These are phyloP conservation scores for Penicillium taxi DNA, from an alignment of 495 filamentous ascomycete species.

Conservation along the genomic window DNA sequence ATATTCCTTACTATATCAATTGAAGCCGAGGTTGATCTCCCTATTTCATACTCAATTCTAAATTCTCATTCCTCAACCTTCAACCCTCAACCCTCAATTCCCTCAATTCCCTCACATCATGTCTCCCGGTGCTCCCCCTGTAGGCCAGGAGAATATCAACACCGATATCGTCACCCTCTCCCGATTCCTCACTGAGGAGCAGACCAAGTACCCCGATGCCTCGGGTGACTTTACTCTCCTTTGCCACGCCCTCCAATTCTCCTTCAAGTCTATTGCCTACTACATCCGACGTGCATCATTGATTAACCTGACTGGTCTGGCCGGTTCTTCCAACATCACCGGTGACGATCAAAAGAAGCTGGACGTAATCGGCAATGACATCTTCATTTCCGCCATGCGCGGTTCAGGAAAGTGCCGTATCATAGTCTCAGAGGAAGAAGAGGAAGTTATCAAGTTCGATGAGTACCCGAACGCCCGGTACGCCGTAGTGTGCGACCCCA, in stretches of 20 bases:
- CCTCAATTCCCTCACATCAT: constrained; percentile 30
- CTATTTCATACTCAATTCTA: neutral
- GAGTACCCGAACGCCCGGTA: constrained; percentile 76
- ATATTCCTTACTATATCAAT: neutral
- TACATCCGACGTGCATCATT: constrained; percentile 97
- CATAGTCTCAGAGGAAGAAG: constrained; percentile 94
- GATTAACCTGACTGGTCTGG: constrained; percentile 91
- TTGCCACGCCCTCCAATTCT: constrained; percentile 96
- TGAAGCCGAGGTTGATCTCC: neutral
- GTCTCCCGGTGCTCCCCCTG: constrained; percentile 30
- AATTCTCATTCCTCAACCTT: neutral
- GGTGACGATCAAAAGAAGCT: constrained; percentile 99
- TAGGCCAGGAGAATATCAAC: constrained; percentile 72
- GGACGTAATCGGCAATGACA: constrained; percentile 95
- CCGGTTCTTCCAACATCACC: constrained; percentile 88
- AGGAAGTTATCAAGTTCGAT: constrained; percentile 80
- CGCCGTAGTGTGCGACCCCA: constrained; percentile 94
- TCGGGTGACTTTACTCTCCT: constrained; percentile 99
- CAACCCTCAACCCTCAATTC: neutral
- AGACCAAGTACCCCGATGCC: constrained; percentile 84
- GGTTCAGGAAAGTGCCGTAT: constrained; percentile 83
- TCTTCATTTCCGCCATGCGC: constrained; percentile 91
- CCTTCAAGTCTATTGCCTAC: constrained; percentile 99
- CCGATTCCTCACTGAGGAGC: constrained; percentile 91
- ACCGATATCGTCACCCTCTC: constrained; percentile 93